Base-by-base conservation (phyloP, 192 early-diverging fungal species). In the Backusella morwellensis region DNA sequence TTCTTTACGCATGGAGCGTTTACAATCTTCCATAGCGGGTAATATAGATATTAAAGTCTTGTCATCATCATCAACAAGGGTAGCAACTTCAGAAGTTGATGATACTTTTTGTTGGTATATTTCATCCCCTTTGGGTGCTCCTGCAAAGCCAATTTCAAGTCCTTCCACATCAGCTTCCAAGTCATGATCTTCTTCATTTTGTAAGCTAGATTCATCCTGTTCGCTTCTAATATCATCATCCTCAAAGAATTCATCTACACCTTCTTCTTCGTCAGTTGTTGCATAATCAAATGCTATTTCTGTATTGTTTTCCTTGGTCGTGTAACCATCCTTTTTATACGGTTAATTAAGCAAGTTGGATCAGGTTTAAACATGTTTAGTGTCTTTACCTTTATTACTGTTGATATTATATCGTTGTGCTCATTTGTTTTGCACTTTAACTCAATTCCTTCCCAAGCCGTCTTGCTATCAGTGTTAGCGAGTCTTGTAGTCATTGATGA, bases 261-360 rank as follows among this genome's bases (percentile, higher is more conserved):
- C 68, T 40, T 70, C 35, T 23, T 70, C 70, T 11, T 29, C 70
- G 6, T 71, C 42, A 3, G 26, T 63, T 32, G 26, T 44, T 41
- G 26, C 70, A 42, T 72, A 41, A 32, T 72, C 70, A 32, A 72
- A 29, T 6, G 41, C 44, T 29, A 47, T 41, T 50, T 70, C 69
- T n/a, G 40, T 41, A 41, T 40, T 17, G 12, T 14, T 41, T 23
- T 12, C 56, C 29, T 23, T 8, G 1, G 26, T 29, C 14, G 23
- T 63, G 21, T 63, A 63, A 29, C 56, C 23, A 4, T 12, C 12
- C 56, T 63, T 29, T 9, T 29, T 63, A 4, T 29, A 9, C 8
- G 2, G 23, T 21, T 56, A 56, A 21, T 56, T 44, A 44, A 14
- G 15, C 42, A 44, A 17, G 54, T 56, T 56, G 54, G n/a, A 23